Percentiles rank a stretch among this genome's conserved stretches.
phyloP scores from a whole-genome alignment of 1,284 basidiomycete genomes.

The Amylostereum areolatum region DNA sequence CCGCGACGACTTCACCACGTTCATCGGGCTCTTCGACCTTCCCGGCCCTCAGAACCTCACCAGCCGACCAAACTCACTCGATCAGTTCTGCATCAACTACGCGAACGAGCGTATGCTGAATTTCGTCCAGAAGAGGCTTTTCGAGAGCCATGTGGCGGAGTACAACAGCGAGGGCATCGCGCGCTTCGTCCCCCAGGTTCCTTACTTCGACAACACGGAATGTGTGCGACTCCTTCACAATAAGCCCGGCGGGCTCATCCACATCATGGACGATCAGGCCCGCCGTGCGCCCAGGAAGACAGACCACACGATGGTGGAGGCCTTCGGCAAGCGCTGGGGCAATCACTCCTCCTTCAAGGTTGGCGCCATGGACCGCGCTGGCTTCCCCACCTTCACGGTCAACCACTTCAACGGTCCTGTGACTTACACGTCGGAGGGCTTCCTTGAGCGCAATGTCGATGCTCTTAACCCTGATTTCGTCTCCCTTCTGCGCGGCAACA shows the following conservation, averaged over 20 bases:
- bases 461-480: conserved; percentile 92
- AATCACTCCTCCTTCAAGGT: conserved; percentile 90
- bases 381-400: conserved; percentile 85
- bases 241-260: conserved; percentile 85
- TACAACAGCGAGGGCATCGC: conserved; percentile 84
- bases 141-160: conserved; percentile 76
- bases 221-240: conserved; percentile 85
- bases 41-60: conserved; percentile 91
- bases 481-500: conserved; percentile 70
- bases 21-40: conserved; percentile 93
- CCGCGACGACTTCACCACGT: conserved; percentile 85
- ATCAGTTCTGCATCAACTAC: conserved; percentile 96
- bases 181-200: conserved; percentile 61
- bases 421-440: conserved; percentile 85
- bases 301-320: conserved; percentile 91
- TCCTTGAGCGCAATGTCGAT: conserved; percentile 88
- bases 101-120: conserved; percentile 88
- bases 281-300: conserved; percentile 44
- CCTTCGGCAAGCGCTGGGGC: conserved; percentile 90
- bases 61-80: conserved; percentile 82
- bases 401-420: conserved; percentile 90
- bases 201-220: conserved; percentile 91
- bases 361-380: conserved; percentile 69
- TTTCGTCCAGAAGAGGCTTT: conserved; percentile 77
- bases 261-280: conserved; percentile 98